Conservation (phyloP, 2,329 filamentous ascomycete species). For the Ophiostoma quercus region DNA sequence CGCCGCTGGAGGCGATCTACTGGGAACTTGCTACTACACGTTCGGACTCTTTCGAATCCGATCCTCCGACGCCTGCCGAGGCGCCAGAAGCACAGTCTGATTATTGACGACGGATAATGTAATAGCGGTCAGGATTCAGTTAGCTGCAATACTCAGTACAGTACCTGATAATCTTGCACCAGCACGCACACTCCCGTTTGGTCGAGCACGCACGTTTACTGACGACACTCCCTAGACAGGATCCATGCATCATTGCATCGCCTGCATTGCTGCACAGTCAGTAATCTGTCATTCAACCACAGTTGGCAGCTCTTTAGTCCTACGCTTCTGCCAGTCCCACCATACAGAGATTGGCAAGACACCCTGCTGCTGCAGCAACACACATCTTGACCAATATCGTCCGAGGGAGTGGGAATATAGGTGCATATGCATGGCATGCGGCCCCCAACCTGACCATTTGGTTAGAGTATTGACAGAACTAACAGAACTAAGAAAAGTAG, state of each 20-base stretch:
- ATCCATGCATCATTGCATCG: background rate
- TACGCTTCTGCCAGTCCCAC: background rate
- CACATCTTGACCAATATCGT: background rate
- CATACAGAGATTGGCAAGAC: background rate
- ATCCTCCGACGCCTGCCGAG: background rate
- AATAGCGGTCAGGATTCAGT: background rate
- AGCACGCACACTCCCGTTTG: background rate
- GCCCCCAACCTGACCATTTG: background rate
- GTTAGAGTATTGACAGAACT: background rate
- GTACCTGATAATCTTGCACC: slow-evolving; percentile 2
- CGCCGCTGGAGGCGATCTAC: background rate
- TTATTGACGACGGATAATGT: background rate
- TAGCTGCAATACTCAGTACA: background rate
- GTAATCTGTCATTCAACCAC: background rate
- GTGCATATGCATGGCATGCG: background rate
- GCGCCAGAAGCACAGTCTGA: no score
- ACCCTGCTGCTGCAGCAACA: background rate
- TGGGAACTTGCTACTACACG: background rate
- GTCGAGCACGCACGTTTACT: background rate
- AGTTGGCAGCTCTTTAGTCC: background rate
- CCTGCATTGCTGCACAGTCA: background rate
- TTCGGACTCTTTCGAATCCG: background rate
- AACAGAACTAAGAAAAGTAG: background rate
- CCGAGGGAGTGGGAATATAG: background rate
- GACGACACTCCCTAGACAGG: background rate